Evolutionary conservation across 2,329 filamentous ascomycete species (phyloP).

Genomic region (Colletotrichum cereale): DNA sequence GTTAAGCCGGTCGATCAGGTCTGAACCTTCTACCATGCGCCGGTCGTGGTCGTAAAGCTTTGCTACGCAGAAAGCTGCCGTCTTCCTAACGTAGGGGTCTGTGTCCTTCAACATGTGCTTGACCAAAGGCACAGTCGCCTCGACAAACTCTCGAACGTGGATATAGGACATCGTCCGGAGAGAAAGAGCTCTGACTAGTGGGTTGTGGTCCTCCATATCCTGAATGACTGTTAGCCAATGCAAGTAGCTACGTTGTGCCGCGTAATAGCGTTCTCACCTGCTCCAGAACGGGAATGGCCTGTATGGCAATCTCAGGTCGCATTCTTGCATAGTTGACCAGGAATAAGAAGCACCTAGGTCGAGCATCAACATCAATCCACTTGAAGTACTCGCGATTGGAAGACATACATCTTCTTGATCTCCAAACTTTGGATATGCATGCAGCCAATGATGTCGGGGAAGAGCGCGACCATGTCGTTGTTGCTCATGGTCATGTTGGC

Average conservation of each 20-base stretch:
- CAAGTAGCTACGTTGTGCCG: not conserved
- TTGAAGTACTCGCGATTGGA: not conserved
- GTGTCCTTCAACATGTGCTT: constrained; percentile 85
- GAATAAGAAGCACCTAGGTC: constrained; percentile 91
- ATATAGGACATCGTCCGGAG: constrained; percentile 97
- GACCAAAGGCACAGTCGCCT: constrained; percentile 86
- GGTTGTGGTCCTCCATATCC: constrained; percentile 95
- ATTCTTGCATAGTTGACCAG: constrained; percentile 96
- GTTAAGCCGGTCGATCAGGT: constrained; percentile 93
- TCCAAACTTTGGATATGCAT: constrained; percentile 96
- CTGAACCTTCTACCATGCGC: constrained; percentile 88
- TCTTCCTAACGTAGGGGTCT: constrained; percentile 98
- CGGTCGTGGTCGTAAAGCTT: constrained; percentile 98
- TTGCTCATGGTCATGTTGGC: constrained; percentile 99
- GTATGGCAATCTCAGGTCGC: constrained; percentile 93
- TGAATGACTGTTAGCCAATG: constrained; percentile 52
- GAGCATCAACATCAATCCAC: not conserved
- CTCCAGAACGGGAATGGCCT: constrained; percentile 89
- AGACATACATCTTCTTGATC: constrained; percentile 97
- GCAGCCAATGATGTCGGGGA: constrained; percentile 93
- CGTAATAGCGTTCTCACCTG: constrained; percentile 67
- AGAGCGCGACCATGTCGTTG: constrained; percentile 98
- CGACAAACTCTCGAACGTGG: constrained; percentile 95
- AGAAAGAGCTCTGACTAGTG: constrained; percentile 90
- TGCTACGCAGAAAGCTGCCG: constrained; percentile 93